phyloP scores from a whole-genome alignment of 371 early-diverging fungal genomes.

The Smittium culicis region DNA sequence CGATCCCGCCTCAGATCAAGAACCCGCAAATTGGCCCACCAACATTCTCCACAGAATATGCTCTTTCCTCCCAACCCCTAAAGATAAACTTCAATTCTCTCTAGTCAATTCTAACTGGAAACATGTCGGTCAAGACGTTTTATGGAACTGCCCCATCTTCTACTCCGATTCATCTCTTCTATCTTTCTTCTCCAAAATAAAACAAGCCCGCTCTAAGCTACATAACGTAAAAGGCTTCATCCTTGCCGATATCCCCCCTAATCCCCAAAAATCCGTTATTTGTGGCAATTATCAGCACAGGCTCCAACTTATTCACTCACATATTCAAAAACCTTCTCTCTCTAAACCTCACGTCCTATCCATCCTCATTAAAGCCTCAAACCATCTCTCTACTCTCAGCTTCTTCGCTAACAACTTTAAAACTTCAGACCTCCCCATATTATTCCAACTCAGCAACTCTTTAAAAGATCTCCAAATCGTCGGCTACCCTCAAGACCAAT shows the following conservation, averaged over 20 bases:
- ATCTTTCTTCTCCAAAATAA: not conserved
- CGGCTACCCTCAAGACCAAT: not conserved
- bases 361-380: not conserved
- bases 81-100: slow-evolving; percentile 10
- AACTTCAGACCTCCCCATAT: not conserved
- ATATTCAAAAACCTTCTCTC: not conserved
- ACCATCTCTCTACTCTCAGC: not conserved
- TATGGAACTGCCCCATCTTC: not conserved
- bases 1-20: not conserved
- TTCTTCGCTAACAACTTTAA: slow-evolving; percentile 1
- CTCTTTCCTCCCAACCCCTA: not conserved
- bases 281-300: not conserved
- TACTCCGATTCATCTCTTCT: not conserved
- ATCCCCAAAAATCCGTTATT: not conserved
- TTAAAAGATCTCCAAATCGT: slow-evolving; percentile 10
- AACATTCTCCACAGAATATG: slow-evolving; percentile 6
- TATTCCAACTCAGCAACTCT: not conserved
- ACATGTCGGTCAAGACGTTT: not conserved
- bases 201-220: not conserved
- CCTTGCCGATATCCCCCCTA: too few relatives aligned
- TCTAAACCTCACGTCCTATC: not conserved
- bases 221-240: slow-evolving; percentile 5
- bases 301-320: not conserved
- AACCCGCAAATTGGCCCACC: slow-evolving; percentile 4
- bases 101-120: slow-evolving; percentile 10